Base-by-base conservation (phyloP, 495 filamentous ascomycete species). In the Aspergillus olivimuriae region DNA sequence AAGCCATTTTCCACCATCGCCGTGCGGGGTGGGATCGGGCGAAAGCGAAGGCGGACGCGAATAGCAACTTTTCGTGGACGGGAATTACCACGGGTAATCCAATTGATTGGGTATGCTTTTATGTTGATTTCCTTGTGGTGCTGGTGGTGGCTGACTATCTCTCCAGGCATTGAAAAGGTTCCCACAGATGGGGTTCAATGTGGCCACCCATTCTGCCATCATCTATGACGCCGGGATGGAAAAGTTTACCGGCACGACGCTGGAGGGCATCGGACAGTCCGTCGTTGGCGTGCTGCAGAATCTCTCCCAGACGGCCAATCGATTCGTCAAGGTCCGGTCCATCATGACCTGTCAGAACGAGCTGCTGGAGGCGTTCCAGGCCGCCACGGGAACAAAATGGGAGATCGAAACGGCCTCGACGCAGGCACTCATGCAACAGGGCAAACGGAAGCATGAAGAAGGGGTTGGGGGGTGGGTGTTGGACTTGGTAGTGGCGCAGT, bases 241-340 rank as follows among this genome's bases (percentile, higher is more conserved):
- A 16, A 30, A 39, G 14, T 61, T 64, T 38, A 59, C 51, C 15
- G 43, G 44, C 12, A 61, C 62, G 0, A 61, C 48, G 18, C 20
- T 66, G 28, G 5, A 46, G 4, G 49, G 36, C 8, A 53, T 66
- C 32, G 62, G 48, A 1, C 47, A 58, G 28, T 54, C 64, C 4
- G 57, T 68, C 3, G 58, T 52, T 4, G 57, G 46, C 7, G 49
- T 68, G 4, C 21, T 68, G 26, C 38, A 46, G 12, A 44, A 65
- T 31, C 56, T 48, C 0, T 47, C 51, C 0, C 61, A 57, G 41
- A 64, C 64, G 10, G 45, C 52, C 33, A 68, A 68, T 40, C 52
- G 52, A 11, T 30, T 41, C 4, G 57, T 66, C 4, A 51, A 52
- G 20, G 46, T 68, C 5, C 44, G 47, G n/a, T 52, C 51, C 22